phyloP scores from a whole-genome alignment of 73 alveolate species.

The Loxodes magnus region DNA sequence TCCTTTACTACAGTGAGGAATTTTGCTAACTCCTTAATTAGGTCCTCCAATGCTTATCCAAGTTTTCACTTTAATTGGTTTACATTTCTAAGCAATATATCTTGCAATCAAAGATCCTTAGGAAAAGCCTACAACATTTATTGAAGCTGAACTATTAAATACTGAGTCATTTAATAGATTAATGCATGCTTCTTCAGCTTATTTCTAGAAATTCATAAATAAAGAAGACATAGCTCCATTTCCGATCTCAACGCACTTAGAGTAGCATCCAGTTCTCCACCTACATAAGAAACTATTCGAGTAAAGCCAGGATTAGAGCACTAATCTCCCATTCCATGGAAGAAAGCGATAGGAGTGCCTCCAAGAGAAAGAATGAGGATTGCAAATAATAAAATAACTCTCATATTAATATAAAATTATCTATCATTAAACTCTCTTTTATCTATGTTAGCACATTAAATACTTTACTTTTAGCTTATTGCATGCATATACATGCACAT shows the following conservation, averaged over 20 bases:
- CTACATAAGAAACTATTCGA: too few relatives aligned
- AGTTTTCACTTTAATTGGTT: constrained; percentile 43
- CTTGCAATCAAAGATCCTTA: constrained; percentile 85
- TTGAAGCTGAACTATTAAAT: constrained; percentile 44
- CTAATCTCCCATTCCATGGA: too few relatives aligned
- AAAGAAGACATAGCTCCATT: constrained; percentile 44
- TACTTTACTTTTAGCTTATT: too few relatives aligned
- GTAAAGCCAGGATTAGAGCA: too few relatives aligned
- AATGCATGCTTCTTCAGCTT: constrained; percentile 74
- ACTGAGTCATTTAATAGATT: constrained; percentile 33
- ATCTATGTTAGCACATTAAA: too few relatives aligned
- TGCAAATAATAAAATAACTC: too few relatives aligned
- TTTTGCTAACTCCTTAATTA: constrained; percentile 59
- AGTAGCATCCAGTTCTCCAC: constrained; percentile 51
- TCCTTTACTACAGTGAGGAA: constrained; percentile 71
- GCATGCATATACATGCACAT: too few relatives aligned
- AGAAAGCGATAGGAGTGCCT: too few relatives aligned
- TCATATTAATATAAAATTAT: too few relatives aligned
- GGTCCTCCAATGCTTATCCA: constrained; percentile 78
- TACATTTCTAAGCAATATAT: constrained; percentile 70
- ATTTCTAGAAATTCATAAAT: constrained; percentile 49
- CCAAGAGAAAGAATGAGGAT: too few relatives aligned
- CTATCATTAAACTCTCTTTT: too few relatives aligned
- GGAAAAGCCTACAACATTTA: constrained; percentile 65
- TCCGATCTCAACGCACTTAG: constrained; percentile 72